Evolutionary conservation across 495 filamentous ascomycete species (phyloP), one percentile per base, ranked within the genome.

Genomic region (Rostrohypoxylon terebratum): DNA sequence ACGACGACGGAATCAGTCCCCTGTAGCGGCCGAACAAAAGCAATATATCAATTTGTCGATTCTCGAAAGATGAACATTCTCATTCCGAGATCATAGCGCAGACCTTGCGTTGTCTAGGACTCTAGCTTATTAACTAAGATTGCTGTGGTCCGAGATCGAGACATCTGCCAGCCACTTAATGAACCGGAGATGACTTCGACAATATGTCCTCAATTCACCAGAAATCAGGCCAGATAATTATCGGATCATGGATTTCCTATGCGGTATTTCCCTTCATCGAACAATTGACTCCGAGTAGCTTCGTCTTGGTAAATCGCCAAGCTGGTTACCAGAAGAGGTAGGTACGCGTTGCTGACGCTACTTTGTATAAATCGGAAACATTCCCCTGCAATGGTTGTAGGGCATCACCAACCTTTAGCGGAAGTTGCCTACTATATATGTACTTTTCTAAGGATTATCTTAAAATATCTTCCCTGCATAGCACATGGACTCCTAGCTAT

Each of bases 81-180:
- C 14, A 64, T 61, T 54, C 11, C 13, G 14, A 42, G 38, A 42
- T 20, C 42, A 20, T 45, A 45, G 42, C 42, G 42, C 58, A 61
- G 60, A 66, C 65, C 64, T 73, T 47, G 47, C 50, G 33, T 50
- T 50, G 57, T 66, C 62, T 63, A n/a, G n/a, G n/a, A n/a, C n/a
- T n/a, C n/a, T n/a, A 65, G 38, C 53, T 54, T 63, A 36, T 59
- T 28, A 54, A 40, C 59, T 40, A 54, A 18, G n/a, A 18, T 23
- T 47, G 28, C 45, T 44, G 33, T 33, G 42, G 34, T 20, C n/a
- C 13, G 45, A 62, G 14, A 55, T 16, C 51, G 48, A 69, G 66
- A 69, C 71, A 73, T 36, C 20, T 8, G n/a, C 44, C 66, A 69
- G 66, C 71, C 66, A 69, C 51, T 18, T 63, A 61, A 69, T 74